A percentile compares a stretch with the other conserved stretches of the same genome.
These are phyloP conservation scores for Pyrenopolyporus hunteri DNA, from an alignment of 495 filamentous ascomycete genomes.

Conservation along the genomic window DNA sequence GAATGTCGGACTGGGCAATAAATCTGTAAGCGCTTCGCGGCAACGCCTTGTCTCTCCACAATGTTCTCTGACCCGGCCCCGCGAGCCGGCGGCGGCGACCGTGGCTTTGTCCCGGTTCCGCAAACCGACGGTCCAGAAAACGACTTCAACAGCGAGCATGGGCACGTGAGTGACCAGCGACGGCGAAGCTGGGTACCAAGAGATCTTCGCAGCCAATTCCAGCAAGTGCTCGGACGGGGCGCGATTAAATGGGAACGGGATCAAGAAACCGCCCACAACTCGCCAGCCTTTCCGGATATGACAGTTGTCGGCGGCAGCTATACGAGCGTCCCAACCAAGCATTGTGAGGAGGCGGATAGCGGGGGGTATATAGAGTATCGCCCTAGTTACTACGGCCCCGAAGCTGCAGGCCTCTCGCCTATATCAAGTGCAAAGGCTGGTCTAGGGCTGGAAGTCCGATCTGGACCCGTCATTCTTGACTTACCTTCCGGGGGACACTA, in stretches of 20 bases:
- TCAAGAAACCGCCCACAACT: slow-evolving; percentile 8
- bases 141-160: too few relatives aligned
- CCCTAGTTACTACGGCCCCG: slow-evolving; percentile 26
- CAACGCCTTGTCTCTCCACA: too few relatives aligned
- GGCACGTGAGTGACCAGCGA: neutral
- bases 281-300: slow-evolving; percentile 33
- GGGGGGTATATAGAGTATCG: slow-evolving; percentile 17
- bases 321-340: slow-evolving; percentile 29
- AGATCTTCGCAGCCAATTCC: slow-evolving; percentile 32
- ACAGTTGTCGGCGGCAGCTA: slow-evolving; percentile 27
- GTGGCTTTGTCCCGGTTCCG: slow-evolving; percentile 28
- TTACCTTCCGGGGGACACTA: slow-evolving; percentile 19
- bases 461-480: neutral
- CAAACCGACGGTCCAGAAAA: too few relatives aligned
- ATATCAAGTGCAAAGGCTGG: slow-evolving; percentile 29
- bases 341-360: slow-evolving; percentile 27
- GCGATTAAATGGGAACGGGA: neutral
- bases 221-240: slow-evolving; percentile 24
- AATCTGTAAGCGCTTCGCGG: too few relatives aligned
- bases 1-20: too few relatives aligned
- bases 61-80: too few relatives aligned
- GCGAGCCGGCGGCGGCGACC: slow-evolving; percentile 3
- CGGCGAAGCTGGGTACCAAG: slow-evolving; percentile 10
- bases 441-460: slow-evolving; percentile 30
- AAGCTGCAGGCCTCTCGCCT: slow-evolving; percentile 11